Evolutionary conservation across 768 basidiomycete genomes (phyloP), one percentile per base, ranked within the genome.

Genomic region (Pleurotus djamor): DNA sequence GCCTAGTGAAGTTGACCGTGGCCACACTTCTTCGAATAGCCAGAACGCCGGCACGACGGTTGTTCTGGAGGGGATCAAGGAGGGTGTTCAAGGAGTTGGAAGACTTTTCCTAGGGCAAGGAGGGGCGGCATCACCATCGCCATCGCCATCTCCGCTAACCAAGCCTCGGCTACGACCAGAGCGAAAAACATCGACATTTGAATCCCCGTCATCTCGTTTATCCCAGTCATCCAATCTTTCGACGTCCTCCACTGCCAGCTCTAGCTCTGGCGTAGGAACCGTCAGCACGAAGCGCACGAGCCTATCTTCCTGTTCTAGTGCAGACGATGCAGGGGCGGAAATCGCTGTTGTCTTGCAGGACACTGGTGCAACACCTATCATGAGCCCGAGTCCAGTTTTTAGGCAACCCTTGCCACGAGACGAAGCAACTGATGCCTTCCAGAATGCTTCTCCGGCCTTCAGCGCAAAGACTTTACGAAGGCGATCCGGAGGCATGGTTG

Each of bases 1-100:
- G 52, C 60, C 47, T 51, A 63, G 61, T 51, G 61, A 36, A 57
- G 57, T 64, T 10, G 52, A 58, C 34, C 52, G 55, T 21, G 55
- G 52, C 61, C 62, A 68, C 33, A 63, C 69, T 8, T n/a, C 64
- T 28, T 52, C 64, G 16, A 32, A 71, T 1, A 50, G 65, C 1
- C 48, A 58, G 3, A 48, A 55, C 45, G 54, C 16, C 44, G 41
- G 57, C 41, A 52, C 50, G 54, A 71, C 75, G 12, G 72, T 76
- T 1, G 69, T 83, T 21, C 66, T 89, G 0, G 86, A 85, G 63
- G 85, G 85, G 5, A 78, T 91, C 64, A 83, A 82, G 63, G 88
- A 85, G 63, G 83, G 88, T 12, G 84, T 89, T 3, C 83, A 85
- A 59, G 84, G 78, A 34, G 74, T 85, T 41, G 73, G 82, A 59